Conservation (phyloP, 2,329 filamentous ascomycete species). For the Stachybotrys elegans region DNA sequence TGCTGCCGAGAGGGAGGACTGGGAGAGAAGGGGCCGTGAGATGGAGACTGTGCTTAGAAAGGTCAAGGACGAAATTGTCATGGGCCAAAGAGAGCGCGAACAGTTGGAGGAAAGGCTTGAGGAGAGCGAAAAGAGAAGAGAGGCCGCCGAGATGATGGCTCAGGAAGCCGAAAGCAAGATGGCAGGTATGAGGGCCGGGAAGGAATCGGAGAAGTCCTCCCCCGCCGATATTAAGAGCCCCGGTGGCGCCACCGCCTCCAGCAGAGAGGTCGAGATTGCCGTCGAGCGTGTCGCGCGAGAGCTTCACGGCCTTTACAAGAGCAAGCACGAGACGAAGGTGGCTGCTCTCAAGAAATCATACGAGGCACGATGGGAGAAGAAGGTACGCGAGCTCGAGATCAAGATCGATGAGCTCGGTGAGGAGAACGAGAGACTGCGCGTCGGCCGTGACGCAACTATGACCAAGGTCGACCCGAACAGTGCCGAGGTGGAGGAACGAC, state of each 20-base stretch:
- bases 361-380: constrained; percentile 86
- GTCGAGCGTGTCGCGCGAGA: constrained; percentile 92
- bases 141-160: constrained; percentile 70
- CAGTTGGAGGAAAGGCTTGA: constrained; percentile 71
- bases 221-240: constrained; percentile 33
- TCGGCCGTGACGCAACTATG: constrained; percentile 60
- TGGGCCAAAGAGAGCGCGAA: constrained; percentile 75
- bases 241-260: constrained; percentile 21
- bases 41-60: constrained; percentile 77
- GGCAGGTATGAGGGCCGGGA: constrained; percentile 65
- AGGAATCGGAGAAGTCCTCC: constrained; percentile 33
- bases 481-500: constrained; percentile 44
- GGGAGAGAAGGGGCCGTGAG: constrained; percentile 80
- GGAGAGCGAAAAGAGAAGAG: constrained; percentile 68
- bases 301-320: constrained; percentile 88
- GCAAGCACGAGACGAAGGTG: constrained; percentile 96
- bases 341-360: constrained; percentile 81
- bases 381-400: constrained; percentile 69
- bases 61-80: constrained; percentile 75
- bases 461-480: constrained; percentile 49
- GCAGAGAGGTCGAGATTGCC: constrained; percentile 71
- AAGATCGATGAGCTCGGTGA: constrained; percentile 63
- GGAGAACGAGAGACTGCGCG: constrained; percentile 71
- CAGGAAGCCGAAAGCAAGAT: constrained; percentile 73
- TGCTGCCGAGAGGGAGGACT: constrained; percentile 69